Evolutionary conservation across 75 land plant genomes (phyloP).

Genomic region (Picea sitchensis): DNA sequence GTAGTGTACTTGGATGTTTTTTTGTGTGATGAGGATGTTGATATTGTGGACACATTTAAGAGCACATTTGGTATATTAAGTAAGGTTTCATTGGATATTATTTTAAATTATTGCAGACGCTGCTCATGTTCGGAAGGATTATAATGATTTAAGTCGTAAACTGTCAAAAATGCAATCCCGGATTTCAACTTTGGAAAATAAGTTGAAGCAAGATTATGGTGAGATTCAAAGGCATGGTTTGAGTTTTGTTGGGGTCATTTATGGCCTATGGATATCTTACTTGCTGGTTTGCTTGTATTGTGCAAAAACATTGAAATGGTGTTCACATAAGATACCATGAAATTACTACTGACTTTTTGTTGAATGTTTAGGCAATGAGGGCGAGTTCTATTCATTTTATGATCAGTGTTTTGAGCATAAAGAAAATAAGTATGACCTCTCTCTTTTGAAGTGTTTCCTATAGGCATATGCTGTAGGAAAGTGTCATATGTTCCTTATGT

Average conservation of each 20-base stretch:
- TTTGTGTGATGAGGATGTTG: conserved; percentile 2
- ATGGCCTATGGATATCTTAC: background rate
- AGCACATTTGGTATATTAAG: background rate
- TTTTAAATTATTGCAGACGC: conserved; percentile 56
- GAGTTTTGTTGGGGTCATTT: background rate
- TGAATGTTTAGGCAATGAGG: conserved; percentile 59
- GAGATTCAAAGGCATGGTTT: conserved; percentile 16
- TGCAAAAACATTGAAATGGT: background rate
- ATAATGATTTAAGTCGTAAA: conserved; percentile 66
- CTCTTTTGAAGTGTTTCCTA: background rate
- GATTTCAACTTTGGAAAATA: conserved; percentile 73
- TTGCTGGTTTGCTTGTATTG: background rate
- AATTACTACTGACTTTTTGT: background rate
- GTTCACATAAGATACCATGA: background rate
- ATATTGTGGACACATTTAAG: background rate
- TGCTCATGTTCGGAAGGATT: conserved; percentile 71
- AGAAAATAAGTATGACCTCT: conserved; percentile 61
- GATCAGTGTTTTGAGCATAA: conserved; percentile 84
- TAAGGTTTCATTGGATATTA: background rate
- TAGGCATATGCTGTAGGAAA: background rate
- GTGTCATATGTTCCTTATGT: background rate
- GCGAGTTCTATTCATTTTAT: conserved; percentile 85
- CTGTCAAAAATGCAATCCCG: conserved; percentile 68
- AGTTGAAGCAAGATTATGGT: conserved; percentile 88
- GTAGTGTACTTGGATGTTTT: background rate